Evolutionary conservation across 495 filamentous ascomycete species (phyloP), one percentile per base, ranked within the genome.

Genomic region (Annulohypoxylon stygium): DNA sequence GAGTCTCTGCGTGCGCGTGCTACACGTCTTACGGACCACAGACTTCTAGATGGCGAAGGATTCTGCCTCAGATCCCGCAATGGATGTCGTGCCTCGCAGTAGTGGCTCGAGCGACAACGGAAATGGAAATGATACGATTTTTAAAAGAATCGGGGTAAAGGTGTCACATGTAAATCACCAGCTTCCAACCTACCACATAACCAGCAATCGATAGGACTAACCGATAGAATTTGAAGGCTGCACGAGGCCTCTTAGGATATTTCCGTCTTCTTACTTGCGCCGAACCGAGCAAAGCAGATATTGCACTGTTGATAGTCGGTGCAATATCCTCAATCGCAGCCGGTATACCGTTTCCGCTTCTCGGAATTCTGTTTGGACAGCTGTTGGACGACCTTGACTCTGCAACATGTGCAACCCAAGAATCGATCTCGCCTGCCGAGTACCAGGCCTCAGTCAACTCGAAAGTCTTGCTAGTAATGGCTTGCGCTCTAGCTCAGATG

Each of bases 301-400:
- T 85, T 18, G 67, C 80, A 45, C 78, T 87, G 48, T 79, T 92
- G n/a, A n/a, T 78, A 18, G 71, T 81, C 7, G 90, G 88, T 34
- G 78, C 87, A 54, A 34, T 88, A 9, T 78, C 82, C 47, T 84
- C 90, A 34, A 85, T 90, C 26, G 90, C 84, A 10, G 87, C 91
- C 10, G 90, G 90, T 61, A 87, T 91, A 1, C 91, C 90, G 11
- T 91, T 92, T 59, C 90, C 90, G 12, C 79, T 92, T 25, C 88
- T 92, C 41, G 89, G 87, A 23, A 88, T 93, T 65, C 76, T 92
- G 36, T 93, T 92, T 70, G 90, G 90, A 61, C 79, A 91, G 78
- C 83, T 93, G 5, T 83, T 93, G 65, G 87, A 93, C 80, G 84
- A 88, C 71, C 84, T 93, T 69, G 91, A 92, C 76, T 80, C 81